These are phyloP conservation scores for Colletotrichum agaves DNA, from an alignment of 2,329 filamentous ascomycete genomes.

Conservation along the genomic window DNA sequence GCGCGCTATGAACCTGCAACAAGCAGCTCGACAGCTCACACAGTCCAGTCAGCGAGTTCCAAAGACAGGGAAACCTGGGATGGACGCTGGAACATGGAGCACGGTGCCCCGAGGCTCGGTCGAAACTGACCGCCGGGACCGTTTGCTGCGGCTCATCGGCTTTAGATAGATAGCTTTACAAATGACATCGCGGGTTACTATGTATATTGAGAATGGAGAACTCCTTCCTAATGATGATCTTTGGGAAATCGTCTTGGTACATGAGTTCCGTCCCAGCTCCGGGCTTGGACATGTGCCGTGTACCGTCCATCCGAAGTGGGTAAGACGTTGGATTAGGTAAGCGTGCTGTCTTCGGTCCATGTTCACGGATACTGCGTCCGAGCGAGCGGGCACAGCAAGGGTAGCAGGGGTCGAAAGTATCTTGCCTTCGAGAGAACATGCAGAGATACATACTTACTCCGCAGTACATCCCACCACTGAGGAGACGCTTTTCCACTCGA, in stretches of 20 bases:
- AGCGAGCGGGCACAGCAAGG: not conserved
- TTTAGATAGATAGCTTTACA: not conserved
- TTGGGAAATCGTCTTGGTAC: not conserved
- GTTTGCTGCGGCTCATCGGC: slow-evolving; percentile 23
- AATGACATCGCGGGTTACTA: too few relatives aligned
- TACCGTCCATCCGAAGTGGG: slow-evolving; percentile 1
- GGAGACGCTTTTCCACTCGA: too few relatives aligned
- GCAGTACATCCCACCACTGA: too few relatives aligned
- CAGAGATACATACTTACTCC: not conserved
- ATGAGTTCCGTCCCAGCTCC: not conserved
- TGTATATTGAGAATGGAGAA: too few relatives aligned
- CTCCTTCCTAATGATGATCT: too few relatives aligned
- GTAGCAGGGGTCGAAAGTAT: not conserved
- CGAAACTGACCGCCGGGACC: slow-evolving; percentile 19
- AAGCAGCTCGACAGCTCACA: not conserved
- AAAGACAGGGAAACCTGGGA: slow-evolving; percentile 1
- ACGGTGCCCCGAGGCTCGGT: slow-evolving; percentile 16
- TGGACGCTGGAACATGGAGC: slow-evolving; percentile 2
- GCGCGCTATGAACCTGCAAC: slow-evolving; percentile 20
- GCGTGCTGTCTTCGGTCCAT: not conserved
- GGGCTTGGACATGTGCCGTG: not conserved
- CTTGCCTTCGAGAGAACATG: not conserved
- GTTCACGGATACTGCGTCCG: too few relatives aligned
- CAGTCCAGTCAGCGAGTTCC: not conserved
- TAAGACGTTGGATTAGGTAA: not conserved